Evolutionary conservation across 2,329 filamentous ascomycete species (phyloP), one percentile per base, ranked within the genome.

Genomic region (Pestalotiopsis sp.): DNA sequence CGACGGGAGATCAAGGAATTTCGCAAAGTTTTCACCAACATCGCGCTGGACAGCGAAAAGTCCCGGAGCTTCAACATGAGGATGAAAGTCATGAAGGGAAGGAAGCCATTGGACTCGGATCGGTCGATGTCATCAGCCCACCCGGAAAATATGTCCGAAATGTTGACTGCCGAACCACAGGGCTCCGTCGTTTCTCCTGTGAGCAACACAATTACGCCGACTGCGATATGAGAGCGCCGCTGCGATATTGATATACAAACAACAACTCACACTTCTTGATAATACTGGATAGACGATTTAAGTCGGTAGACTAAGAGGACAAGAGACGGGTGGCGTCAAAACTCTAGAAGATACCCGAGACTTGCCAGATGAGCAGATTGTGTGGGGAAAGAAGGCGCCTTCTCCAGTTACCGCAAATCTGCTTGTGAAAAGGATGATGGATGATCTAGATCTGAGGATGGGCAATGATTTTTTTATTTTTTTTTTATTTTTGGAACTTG

Each of bases 41-140:
- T 87, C 27, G 85, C 86, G 38, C 83, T 84, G 64, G 81, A 86
- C 66, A 79, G 83, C 0, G 78, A 79, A 45, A 81, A 80, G 67
- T 74, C 75, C 20, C 82, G 82, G 66, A 78, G 79, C 0, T 82
- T 88, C 56, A 77, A 82, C 7, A 73, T 86, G 68, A 86, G 85
- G 70, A 78, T 87, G 69, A 80, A 83, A 9, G 82, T 87, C 9
- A 72, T 88, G 20, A 80, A 82, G 11, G 87, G 81, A 3, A 82
- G 85, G 70, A 89, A 89, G 73, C 87, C 45, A 9, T n/a, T 52
- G 45, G 45, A 52, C 45, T n/a, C 14, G 45, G 45, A 52, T 3
- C n/a, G 3, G 13, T 6, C 41, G 41, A 45, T 5, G 12, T 13
- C 7, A 52, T 20, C 45, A 9, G 45, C 20, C 45, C 20, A n/a